Evolutionary conservation across 2,329 filamentous ascomycete species (phyloP), one percentile per base, ranked within the genome.

Genomic region (Colletotrichum sp.): DNA sequence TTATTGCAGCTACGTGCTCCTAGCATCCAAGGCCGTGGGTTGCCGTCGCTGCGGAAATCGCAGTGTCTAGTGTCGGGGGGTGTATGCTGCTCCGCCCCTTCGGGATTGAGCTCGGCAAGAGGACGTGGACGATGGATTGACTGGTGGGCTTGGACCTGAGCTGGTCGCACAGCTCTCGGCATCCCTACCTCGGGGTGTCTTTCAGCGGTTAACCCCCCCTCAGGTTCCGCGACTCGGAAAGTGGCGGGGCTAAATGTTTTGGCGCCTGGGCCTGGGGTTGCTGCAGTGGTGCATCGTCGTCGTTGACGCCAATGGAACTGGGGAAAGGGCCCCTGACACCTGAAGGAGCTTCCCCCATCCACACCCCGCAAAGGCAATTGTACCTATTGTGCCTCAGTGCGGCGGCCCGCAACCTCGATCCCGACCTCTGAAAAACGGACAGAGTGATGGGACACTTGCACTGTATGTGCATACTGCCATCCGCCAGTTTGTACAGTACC

Each of bases 161-260:
- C 66, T n/a, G 30, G 30, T 69, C 71, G 57, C 24, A 62, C 32
- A 59, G 44, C 36, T 52, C 57, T 24, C 34, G 34, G 57, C 21
- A 65, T 64, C 59, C 69, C 21, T 71, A 28, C 55, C 57, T 70
- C 18, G 52, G 39, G 34, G 32, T 57, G 55, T 32, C 28, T 57
- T 49, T 39, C 34, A 71, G 72, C 68, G 57, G 39, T 60, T 59
- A 26, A 26, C 26, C 70, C 74, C 71, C 71, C 71, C 63, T 68
- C 70, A 30, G 21, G 57, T 73, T 76, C 73, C 73, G 73, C 64
- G 64, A 69, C 60, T 77, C 75, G 75, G 75, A 75, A 70, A 77
- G 75, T 77, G 75, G 72, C 71, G 75, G 75, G 75, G 75, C 72
- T 77, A 77, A 77, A 77, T 62, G 75, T 77, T 75, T 75, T 75